phyloP scores from a whole-genome alignment of 352 stramenopile species.

The Phytophthora sansomeana region DNA sequence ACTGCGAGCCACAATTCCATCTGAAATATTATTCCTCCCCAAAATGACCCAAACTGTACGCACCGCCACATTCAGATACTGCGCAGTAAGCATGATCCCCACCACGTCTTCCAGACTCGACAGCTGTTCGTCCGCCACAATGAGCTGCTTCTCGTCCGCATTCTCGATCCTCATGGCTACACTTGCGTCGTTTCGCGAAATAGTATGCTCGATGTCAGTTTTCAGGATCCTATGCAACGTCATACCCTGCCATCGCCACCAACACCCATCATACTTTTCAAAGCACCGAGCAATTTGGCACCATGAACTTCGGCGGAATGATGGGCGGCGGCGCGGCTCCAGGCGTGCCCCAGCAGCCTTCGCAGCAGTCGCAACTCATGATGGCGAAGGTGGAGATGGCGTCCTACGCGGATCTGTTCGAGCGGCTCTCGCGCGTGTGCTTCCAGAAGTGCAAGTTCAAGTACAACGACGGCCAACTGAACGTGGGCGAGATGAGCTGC shows the following conservation, averaged over 20 bases:
- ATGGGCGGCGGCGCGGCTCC: slow-evolving; percentile 65
- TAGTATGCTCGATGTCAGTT: neutral
- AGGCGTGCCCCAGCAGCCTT: slow-evolving; percentile 51
- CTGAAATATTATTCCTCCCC: neutral
- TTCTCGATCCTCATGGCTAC: slow-evolving; percentile 54
- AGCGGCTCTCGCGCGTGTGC: slow-evolving; percentile 91
- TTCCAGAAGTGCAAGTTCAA: slow-evolving; percentile 97
- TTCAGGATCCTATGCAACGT: slow-evolving; percentile 1
- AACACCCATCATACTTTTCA: slow-evolving; percentile 17
- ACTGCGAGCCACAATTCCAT: slow-evolving; percentile 41
- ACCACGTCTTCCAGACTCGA: slow-evolving; percentile 34
- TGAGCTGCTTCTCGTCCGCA: slow-evolving; percentile 47
- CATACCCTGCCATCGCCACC: slow-evolving; percentile 3
- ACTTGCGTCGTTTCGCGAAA: slow-evolving; percentile 9
- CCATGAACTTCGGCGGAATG: slow-evolving; percentile 84
- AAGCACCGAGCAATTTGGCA: slow-evolving; percentile 12
- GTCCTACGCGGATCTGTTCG: slow-evolving; percentile 92
- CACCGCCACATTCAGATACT: slow-evolving; percentile 75
- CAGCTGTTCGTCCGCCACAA: slow-evolving; percentile 67
- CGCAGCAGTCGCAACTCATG: slow-evolving; percentile 84
- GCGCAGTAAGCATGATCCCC: slow-evolving; percentile 24
- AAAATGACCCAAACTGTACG: slow-evolving; percentile 9
- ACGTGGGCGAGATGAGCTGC: slow-evolving; percentile 98
- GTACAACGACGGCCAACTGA: slow-evolving; percentile 96
- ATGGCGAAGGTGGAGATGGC: slow-evolving; percentile 93